Evolutionary conservation across 1,139 yeast genomes (phyloP).

Genomic region (Zygotorulaspora mrakii): DNA sequence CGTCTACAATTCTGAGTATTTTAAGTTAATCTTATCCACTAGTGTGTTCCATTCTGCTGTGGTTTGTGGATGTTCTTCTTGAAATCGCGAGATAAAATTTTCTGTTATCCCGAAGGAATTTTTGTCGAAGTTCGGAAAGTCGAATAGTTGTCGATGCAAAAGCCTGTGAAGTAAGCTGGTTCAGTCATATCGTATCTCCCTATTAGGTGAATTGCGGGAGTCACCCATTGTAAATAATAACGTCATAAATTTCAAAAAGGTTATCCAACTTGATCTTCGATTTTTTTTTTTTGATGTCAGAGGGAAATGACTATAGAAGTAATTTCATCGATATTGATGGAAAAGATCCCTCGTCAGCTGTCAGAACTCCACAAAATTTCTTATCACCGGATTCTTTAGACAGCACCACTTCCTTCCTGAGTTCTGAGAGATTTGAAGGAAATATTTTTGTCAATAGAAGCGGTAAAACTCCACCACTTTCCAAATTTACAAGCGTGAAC

Average conservation of each 20-base stretch:
- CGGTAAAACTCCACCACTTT: conserved; percentile 5
- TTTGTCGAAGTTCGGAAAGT: conserved; percentile 1
- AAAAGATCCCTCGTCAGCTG: conserved; percentile 13
- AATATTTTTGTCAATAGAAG: conserved; percentile 10
- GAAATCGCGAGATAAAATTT: conserved; percentile 7
- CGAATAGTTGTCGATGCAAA: neutral
- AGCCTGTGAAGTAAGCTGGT: neutral
- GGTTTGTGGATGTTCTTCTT: conserved; percentile 2
- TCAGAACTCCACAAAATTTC: conserved; percentile 18
- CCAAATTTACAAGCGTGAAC: conserved; percentile 5
- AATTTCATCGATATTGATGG: conserved; percentile 12
- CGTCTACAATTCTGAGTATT: conserved; percentile 17
- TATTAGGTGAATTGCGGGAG: neutral
- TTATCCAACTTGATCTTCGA: too few relatives aligned
- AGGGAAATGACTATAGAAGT: conserved; percentile 6
- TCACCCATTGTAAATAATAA: conserved; percentile 1
- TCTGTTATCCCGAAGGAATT: conserved; percentile 30
- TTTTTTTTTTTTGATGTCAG: conserved; percentile 8
- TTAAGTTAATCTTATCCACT: neutral
- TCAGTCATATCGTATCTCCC: conserved; percentile 1
- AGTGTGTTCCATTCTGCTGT: neutral
- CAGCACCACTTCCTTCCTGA: conserved; percentile 16
- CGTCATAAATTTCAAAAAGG: neutral
- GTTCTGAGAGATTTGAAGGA: conserved; percentile 13
- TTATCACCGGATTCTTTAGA: conserved; percentile 24